A percentile compares a stretch with the other conserved stretches of the same genome.
These are phyloP conservation scores for Mycena galopus DNA, from an alignment of 768 basidiomycete species.

Conservation along the genomic window DNA sequence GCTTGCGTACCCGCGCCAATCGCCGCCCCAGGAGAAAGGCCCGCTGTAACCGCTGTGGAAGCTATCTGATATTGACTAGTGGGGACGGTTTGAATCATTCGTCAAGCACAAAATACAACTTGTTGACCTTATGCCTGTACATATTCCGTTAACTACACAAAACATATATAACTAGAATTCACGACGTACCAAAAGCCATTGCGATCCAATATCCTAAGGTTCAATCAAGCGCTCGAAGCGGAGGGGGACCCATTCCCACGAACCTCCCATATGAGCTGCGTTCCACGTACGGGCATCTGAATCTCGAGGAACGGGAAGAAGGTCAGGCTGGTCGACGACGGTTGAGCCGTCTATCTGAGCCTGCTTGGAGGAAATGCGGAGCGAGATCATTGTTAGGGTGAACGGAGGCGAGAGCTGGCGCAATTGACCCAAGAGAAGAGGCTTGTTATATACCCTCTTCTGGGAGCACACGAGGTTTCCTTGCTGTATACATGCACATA, in stretches of 20 bases:
- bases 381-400: not conserved
- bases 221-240: not conserved
- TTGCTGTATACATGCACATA: not conserved
- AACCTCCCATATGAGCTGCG: constrained; percentile 31
- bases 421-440: not conserved
- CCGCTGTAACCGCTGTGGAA: constrained; percentile 32
- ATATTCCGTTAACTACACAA: not conserved
- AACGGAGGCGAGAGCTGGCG: not conserved
- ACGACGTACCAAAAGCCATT: constrained; percentile 34
- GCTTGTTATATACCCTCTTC: not conserved
- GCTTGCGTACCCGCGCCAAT: constrained; percentile 33
- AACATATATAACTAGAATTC: not conserved
- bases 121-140: constrained; percentile 30
- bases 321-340: constrained; percentile 25
- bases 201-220: constrained; percentile 36
- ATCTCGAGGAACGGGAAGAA: constrained; percentile 32
- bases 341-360: constrained; percentile 15
- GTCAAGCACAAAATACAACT: not conserved
- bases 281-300: constrained; percentile 31
- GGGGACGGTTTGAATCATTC: not conserved
- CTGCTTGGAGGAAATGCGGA: constrained; percentile 4
- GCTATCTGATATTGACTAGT: constrained; percentile 40
- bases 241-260: not conserved
- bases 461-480: not conserved
- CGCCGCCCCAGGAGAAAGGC: constrained; percentile 35